Evolutionary conservation across 1,284 basidiomycete genomes (phyloP).

Genomic region (Retiboletus fuscus): DNA sequence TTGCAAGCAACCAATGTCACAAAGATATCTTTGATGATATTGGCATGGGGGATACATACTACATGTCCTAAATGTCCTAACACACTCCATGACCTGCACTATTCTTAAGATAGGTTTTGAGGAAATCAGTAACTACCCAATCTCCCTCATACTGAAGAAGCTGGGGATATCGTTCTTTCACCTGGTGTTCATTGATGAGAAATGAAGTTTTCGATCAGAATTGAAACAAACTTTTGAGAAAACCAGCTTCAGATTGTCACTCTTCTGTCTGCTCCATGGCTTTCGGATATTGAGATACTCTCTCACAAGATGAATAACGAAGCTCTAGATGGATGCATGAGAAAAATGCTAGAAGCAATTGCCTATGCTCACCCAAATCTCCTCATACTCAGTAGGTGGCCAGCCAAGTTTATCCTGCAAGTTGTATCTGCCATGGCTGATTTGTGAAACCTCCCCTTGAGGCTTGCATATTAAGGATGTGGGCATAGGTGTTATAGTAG

Average conservation of each 20-base stretch:
- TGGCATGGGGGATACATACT: no score
- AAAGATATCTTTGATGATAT: no score
- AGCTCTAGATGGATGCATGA: no score
- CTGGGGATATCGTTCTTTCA: background rate
- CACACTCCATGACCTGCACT: background rate
- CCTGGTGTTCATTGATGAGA: no score
- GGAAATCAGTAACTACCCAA: background rate
- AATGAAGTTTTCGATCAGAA: no score
- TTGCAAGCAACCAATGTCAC: no score
- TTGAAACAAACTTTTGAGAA: background rate
- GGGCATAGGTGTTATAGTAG: no score
- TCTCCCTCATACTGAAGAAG: background rate
- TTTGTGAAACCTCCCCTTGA: constrained; percentile 19
- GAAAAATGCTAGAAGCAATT: no score
- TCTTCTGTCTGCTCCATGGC: constrained; percentile 19
- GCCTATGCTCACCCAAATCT: constrained; percentile 17
- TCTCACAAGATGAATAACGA: constrained; percentile 4
- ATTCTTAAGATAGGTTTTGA: background rate
- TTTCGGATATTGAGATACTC: constrained; percentile 19
- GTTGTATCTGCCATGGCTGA: constrained; percentile 29
- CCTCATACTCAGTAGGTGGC: constrained; percentile 23
- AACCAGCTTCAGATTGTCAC: background rate
- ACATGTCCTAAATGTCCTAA: no score
- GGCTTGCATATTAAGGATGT: constrained; percentile 29
- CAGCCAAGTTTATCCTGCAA: constrained; percentile 26